Evolutionary conservation across 345 rosid species (phyloP).

Genomic region (Durio zibethinus): DNA sequence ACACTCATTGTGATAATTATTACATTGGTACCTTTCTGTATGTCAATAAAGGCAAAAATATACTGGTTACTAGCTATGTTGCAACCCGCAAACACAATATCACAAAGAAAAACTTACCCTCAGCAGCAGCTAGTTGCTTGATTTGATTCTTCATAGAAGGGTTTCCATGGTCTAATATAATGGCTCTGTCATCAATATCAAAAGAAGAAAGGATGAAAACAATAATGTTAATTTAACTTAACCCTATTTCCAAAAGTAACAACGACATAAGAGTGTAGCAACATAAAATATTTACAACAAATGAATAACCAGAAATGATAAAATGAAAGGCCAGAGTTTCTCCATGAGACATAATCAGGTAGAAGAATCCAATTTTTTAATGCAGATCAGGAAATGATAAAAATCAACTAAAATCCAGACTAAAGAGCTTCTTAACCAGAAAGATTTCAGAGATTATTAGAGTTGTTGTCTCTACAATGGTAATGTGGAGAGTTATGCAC

Average conservation of each 20-base stretch:
- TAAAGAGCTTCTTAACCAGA: not conserved
- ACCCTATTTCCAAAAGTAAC: not conserved
- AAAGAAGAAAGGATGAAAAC: conserved; percentile 8
- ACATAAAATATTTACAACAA: conserved; percentile 1
- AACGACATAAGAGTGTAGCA: not conserved
- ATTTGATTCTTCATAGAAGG: conserved; percentile 67
- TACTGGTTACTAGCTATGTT: not conserved
- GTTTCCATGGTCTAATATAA: conserved; percentile 79
- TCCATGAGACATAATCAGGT: not conserved
- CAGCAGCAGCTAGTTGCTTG: conserved; percentile 72
- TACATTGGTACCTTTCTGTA: not conserved
- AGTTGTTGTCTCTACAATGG: not conserved
- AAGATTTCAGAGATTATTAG: not conserved
- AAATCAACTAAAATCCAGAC: not conserved
- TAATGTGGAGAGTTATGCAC: not conserved
- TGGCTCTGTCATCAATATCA: conserved; percentile 61
- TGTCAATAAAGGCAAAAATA: not conserved
- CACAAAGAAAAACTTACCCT: conserved; percentile 51
- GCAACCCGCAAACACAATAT: not conserved
- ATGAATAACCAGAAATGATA: not conserved
- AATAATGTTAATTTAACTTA: not conserved
- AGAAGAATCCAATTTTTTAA: not conserved
- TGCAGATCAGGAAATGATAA: not conserved
- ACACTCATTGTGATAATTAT: not conserved
- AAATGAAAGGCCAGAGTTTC: not conserved